Base-by-base conservation (phyloP, 2,329 filamentous ascomycete genomes). In the Cylindrodendrum hubeiense region DNA sequence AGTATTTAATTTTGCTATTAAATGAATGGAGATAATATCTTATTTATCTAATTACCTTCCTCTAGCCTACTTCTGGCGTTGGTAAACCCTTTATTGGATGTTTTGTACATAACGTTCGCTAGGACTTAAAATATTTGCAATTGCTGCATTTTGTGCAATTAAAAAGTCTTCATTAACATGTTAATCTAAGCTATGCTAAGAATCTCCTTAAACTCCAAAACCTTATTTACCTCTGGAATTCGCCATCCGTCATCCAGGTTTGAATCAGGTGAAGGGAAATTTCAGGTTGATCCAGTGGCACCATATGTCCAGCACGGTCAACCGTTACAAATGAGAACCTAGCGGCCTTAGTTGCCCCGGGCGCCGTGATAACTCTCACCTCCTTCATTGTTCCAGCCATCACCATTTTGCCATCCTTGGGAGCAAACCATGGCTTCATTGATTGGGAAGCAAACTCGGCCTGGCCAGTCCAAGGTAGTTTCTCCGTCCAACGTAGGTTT, bases 231-330 rank as follows among this genome's bases (percentile, higher is more conserved):
- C 17, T 44, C 37, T 30, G 46, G 17, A 43, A 30, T 12, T 24
- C 39, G 0, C 59, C 51, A 30, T 17, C 44, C 8, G 44, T 33
- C 58, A 61, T 55, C 51, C 50, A 61, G 10, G 37, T 61, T 7
- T 61, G 41, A 7, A 61, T 61, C 17, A 61, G 3, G 37, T 61
- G 34, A 12, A 50, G 50, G 3, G 51, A 49, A 28, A 55, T 49
- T 21, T 61, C 51, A 22, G 59, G 50, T 21, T 61, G 59, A 21
- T 61, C 33, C 41, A 61, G n/a, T 19, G 51, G 59, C 15, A 69
- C 66, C 70, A 72, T 72, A 3, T 72, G 69, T 0, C 69, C 70
- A 8, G 70, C 67, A 1, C 50, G 47, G 17, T 72, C 66, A 1
- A 72, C 67, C 0, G 70, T 72, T 1, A 50, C 54, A 33, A 72